Percentiles rank a stretch among this genome's conserved stretches.
Evolutionary conservation across 805 yeast species (phyloP).

Genomic region (Yarrowia divulgata): DNA sequence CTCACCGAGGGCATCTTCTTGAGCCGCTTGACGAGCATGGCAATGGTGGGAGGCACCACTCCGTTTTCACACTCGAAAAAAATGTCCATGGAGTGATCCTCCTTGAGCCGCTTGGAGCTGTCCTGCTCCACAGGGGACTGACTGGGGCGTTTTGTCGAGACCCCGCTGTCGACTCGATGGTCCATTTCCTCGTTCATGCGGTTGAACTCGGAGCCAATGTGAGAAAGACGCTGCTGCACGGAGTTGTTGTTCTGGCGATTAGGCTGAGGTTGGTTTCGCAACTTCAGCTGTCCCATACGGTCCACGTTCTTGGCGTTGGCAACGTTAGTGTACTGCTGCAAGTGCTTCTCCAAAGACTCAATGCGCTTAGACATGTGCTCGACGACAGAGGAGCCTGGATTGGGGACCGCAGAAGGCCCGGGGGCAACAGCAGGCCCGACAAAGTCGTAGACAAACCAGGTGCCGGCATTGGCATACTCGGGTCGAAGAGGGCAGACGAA

Average conservation of each 20-base stretch:
- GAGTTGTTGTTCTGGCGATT: not conserved
- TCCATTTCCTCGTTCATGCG: not conserved
- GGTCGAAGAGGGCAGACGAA: not conserved
- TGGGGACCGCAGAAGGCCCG: too few species aligned
- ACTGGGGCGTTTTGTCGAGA: too few species aligned
- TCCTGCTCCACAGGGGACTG: too few species aligned
- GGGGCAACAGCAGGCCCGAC: not conserved
- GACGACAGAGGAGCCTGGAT: too few species aligned
- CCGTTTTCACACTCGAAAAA: not conserved
- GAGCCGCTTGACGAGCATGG: not conserved
- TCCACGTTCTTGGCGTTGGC: not conserved
- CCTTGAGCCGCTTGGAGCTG: not conserved
- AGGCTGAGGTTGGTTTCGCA: not conserved
- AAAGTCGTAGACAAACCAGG: not conserved
- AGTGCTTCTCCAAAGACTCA: too few species aligned
- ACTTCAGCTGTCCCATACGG: too few species aligned
- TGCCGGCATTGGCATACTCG: not conserved
- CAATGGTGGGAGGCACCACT: not conserved
- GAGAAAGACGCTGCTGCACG: not conserved
- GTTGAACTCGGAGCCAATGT: not conserved
- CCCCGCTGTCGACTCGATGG: too few species aligned
- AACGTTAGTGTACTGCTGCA: too few species aligned
- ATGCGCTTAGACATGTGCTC: too few species aligned
- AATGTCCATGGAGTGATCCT: not conserved
- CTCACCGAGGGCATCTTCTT: not conserved